Evolutionary conservation across 306 rosid species (phyloP).

Genomic region (Morella rubra): DNA sequence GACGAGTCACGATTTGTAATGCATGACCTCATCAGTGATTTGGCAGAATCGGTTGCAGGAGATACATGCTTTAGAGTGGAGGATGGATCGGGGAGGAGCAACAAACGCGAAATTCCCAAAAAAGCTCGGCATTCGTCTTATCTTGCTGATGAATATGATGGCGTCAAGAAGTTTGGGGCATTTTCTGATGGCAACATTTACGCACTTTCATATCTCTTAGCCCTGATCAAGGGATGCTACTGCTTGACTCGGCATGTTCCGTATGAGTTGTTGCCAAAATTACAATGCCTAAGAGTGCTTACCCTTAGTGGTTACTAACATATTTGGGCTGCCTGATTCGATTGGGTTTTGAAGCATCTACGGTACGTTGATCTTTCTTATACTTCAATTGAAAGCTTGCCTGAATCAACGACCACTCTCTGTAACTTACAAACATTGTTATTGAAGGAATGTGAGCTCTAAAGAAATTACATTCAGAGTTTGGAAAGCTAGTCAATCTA

Average conservation of each 20-base stretch:
- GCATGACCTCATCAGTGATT: conserved; percentile 23
- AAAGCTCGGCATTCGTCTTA: not conserved
- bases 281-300: not conserved
- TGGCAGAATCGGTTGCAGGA: not conserved
- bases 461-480: not conserved
- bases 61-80: not conserved
- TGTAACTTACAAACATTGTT: conserved; percentile 19
- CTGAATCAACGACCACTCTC: not conserved
- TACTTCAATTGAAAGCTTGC: not conserved
- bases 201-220: conserved; percentile 58
- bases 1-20: not conserved
- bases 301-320: not conserved
- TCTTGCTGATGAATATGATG: not conserved
- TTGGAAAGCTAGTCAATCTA: not conserved
- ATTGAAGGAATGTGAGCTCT: not conserved
- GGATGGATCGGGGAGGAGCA: no score
- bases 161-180: not conserved
- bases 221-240: conserved; percentile 41
- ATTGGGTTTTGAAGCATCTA: conserved; percentile 13
- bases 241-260: not conserved
- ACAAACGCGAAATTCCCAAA: not conserved
- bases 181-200: conserved; percentile 34
- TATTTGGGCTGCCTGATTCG: not conserved
- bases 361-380: conserved; percentile 8
- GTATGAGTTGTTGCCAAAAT: not conserved